Evolutionary conservation across 192 early-diverging fungal genomes (phyloP).

Genomic region (Coemansia sp.): DNA sequence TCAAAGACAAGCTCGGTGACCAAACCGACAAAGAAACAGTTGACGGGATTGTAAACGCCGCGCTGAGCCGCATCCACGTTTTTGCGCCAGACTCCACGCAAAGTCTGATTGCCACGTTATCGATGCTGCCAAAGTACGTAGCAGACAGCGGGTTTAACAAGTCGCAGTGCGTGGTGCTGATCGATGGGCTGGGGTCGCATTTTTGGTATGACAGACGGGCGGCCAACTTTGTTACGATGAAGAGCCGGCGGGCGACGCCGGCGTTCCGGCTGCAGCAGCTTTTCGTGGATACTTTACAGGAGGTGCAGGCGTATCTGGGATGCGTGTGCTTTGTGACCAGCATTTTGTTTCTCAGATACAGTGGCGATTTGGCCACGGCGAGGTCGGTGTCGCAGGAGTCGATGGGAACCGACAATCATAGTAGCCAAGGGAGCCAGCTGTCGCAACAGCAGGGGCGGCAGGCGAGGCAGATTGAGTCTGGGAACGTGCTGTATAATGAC

Average conservation of each 20-base stretch:
- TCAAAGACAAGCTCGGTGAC: not conserved
- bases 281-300: constrained; percentile 30
- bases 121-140: constrained; percentile 21
- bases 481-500: constrained; percentile 21
- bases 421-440: constrained; percentile 3
- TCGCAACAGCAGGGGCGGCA: not conserved
- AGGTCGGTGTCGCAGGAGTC: constrained; percentile 2
- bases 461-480: constrained; percentile 10
- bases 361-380: constrained; percentile 9
- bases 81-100: constrained; percentile 27
- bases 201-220: constrained; percentile 28
- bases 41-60: not conserved
- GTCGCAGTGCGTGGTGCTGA: constrained; percentile 4
- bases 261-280: constrained; percentile 46
- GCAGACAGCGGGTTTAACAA: not conserved
- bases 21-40: not conserved
- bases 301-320: constrained; percentile 9
- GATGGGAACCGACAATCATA: not conserved
- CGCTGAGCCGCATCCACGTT: constrained; percentile 25
- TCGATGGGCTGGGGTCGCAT: constrained; percentile 30
- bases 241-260: constrained; percentile 28
- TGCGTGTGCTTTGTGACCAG: constrained; percentile 25
- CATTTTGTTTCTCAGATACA: constrained; percentile 21
- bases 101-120: constrained; percentile 32
- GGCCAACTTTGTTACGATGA: constrained; percentile 12